Evolutionary conservation across 148 eudicot species (phyloP).

Genomic region (Rhododendron ferrugineum): DNA sequence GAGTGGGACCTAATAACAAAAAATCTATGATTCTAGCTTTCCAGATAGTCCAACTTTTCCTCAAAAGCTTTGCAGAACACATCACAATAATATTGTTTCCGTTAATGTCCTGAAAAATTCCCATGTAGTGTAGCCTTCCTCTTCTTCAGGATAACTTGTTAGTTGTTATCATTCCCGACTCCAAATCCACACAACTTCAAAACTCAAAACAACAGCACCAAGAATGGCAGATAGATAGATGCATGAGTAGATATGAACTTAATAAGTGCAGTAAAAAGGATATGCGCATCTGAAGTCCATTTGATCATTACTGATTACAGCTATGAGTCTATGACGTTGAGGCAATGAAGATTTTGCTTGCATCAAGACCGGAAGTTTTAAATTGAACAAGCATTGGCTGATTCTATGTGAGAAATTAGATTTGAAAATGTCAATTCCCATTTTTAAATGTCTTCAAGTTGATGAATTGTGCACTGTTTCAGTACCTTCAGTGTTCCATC

Average conservation of each 20-base stretch:
- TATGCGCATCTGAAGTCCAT: not conserved
- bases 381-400: not conserved
- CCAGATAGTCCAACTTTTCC: not conserved
- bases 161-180: not conserved
- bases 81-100: not conserved
- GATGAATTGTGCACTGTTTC: not conserved
- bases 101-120: not conserved
- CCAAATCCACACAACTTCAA: not conserved
- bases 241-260: not conserved
- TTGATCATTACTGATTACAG: not conserved
- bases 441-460: not conserved
- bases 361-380: not conserved
- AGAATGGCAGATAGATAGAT: not conserved
- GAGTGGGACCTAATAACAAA: not conserved
- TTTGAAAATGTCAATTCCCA: not conserved
- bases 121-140: not conserved
- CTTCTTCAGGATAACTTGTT: not conserved
- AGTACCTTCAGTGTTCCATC: conserved; percentile 75
- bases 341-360: not conserved
- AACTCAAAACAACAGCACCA: not conserved
- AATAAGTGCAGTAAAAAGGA: not conserved
- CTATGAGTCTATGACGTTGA: not conserved
- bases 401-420: not conserved
- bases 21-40: not conserved
- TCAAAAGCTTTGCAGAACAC: not conserved